Percentiles rank a stretch among this genome's conserved stretches.
Conservation (phyloP, 2,329 filamentous ascomycete species). For the Fusarium foetens region DNA sequence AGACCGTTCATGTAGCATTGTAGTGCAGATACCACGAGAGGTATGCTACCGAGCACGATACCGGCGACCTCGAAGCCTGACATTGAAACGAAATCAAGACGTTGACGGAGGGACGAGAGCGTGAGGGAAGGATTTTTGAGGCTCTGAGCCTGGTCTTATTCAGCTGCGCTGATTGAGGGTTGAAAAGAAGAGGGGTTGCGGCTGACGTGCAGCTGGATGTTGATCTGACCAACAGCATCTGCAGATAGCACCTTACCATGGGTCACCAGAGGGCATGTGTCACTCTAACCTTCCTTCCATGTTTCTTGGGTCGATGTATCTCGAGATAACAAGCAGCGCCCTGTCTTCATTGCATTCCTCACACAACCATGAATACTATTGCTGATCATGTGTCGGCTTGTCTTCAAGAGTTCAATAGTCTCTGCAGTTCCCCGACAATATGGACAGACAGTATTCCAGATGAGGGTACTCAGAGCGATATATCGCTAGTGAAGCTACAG, state of each 20-base stretch:
- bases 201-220: neutral
- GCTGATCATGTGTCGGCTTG: neutral
- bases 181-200: constrained; percentile 4
- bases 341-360: rapidly evolving
- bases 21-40: neutral
- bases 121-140: rapidly evolving
- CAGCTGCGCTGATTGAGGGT: neutral
- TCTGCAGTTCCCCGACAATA: neutral
- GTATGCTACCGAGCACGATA: neutral
- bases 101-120: rapidly evolving
- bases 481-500: rapidly evolving
- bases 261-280: rapidly evolving
- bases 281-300: rapidly evolving
- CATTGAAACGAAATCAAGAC: neutral
- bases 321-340: neutral
- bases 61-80: neutral
- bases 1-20: neutral
- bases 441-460: rapidly evolving
- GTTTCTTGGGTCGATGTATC: rapidly evolving
- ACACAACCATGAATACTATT: neutral
- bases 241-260: neutral
- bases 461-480: rapidly evolving
- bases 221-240: neutral
- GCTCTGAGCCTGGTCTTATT: rapidly evolving
- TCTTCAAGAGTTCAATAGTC: neutral